These are phyloP conservation scores for Aegilops sharonensis DNA, from an alignment of 176 grass and related monocot genomes.

Conservation along the genomic window DNA sequence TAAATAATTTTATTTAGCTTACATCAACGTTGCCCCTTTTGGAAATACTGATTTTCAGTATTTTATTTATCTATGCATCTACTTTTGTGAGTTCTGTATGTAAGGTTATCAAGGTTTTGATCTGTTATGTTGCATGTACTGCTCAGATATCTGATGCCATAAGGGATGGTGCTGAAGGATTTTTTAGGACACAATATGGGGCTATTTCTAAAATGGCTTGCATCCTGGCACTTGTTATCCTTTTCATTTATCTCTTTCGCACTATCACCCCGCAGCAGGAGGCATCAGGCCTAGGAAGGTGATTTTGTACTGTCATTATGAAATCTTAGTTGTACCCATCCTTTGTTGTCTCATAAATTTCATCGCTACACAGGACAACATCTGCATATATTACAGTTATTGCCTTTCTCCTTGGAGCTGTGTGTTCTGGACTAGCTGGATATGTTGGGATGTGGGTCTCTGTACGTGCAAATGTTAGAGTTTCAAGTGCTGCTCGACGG, in stretches of 20 bases:
- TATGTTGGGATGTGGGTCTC: conserved; percentile 99
- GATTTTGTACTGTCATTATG: conserved; percentile 18
- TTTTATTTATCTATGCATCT: background rate
- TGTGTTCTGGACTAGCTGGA: conserved; percentile 96
- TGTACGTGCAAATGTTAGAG: conserved; percentile 97
- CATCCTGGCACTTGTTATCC: conserved; percentile 89
- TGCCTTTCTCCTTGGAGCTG: conserved; percentile 92
- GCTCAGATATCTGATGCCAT: conserved; percentile 99
- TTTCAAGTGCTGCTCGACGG: conserved; percentile 95
- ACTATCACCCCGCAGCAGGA: conserved; percentile 81
- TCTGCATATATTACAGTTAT: conserved; percentile 91
- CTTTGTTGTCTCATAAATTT: conserved; percentile 24
- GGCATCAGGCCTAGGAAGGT: conserved; percentile 90
- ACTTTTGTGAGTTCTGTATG: background rate
- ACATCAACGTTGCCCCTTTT: conserved; percentile 16
- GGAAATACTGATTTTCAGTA: background rate
- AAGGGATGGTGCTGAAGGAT: conserved; percentile 98
- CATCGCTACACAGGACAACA: conserved; percentile 54
- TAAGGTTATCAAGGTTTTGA: conserved; percentile 24
- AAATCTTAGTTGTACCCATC: background rate
- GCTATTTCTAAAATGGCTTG: conserved; percentile 97
- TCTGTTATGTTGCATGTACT: conserved; percentile 1
- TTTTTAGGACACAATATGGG: conserved; percentile 97
- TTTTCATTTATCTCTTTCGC: conserved; percentile 98
- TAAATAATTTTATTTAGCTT: conserved; percentile 13